A percentile compares a stretch with the other conserved stretches of the same genome.
These are phyloP conservation scores for Macrolepiota dolichaula DNA, from an alignment of 768 basidiomycete genomes.

Conservation along the genomic window DNA sequence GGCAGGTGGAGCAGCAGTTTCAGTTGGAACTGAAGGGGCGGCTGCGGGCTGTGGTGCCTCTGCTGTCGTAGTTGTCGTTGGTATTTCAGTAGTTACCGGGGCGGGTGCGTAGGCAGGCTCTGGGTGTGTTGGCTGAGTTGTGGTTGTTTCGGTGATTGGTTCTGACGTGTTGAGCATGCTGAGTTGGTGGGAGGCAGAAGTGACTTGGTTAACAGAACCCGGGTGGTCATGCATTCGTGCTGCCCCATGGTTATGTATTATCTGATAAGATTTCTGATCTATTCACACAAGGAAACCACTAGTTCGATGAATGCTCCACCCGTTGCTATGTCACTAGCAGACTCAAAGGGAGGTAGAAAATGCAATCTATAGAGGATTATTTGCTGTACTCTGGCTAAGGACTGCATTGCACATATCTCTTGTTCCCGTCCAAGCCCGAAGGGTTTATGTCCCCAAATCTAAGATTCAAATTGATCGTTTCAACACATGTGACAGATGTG, in stretches of 20 bases:
- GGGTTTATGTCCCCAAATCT: neutral
- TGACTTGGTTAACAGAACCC: neutral
- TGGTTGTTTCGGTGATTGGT: neutral
- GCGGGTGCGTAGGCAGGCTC: conserved; percentile 3
- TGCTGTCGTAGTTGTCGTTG: conserved; percentile 16
- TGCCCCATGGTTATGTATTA: neutral
- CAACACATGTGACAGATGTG: neutral
- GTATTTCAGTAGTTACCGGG: conserved; percentile 12
- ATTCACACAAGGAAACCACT: conserved; percentile 2
- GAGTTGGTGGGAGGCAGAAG: neutral
- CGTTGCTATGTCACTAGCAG: neutral
- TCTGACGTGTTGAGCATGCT: neutral
- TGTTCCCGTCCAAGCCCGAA: neutral
- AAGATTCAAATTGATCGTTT: neutral
- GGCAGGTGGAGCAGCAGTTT: conserved; percentile 10
- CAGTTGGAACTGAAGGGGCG: conserved; percentile 11
- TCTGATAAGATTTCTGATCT: conserved; percentile 23
- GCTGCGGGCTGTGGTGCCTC: conserved; percentile 16
- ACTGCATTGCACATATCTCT: neutral
- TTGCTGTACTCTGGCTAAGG: neutral
- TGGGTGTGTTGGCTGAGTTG: neutral
- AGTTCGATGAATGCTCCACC: neutral
- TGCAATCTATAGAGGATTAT: neutral
- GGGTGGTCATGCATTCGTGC: no score
- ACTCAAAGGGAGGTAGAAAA: neutral